These are phyloP conservation scores for Saccharomycopsis sp. DNA, from an alignment of 805 yeast species.

Conservation along the genomic window DNA sequence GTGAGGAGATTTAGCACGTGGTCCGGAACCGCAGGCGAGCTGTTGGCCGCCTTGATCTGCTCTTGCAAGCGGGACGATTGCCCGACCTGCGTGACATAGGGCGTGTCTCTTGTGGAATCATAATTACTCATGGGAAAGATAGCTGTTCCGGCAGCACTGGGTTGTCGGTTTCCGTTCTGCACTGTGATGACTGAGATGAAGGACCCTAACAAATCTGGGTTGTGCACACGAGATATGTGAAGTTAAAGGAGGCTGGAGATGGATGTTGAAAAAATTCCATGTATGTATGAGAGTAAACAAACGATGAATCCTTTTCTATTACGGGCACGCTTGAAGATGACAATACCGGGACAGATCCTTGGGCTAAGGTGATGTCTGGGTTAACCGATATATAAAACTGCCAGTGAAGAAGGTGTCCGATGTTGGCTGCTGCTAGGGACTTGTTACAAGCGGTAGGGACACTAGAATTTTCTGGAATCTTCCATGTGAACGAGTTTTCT, in stretches of 20 bases:
- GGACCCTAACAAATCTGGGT: no score
- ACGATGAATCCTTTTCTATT: background rate
- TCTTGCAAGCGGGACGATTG: background rate
- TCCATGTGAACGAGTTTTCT: background rate
- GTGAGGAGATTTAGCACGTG: background rate
- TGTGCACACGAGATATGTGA: background rate
- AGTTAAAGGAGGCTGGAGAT: background rate
- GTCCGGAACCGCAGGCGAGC: no score
- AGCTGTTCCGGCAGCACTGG: background rate
- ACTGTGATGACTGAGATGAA: no score
- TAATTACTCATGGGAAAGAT: background rate
- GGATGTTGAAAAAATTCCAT: background rate
- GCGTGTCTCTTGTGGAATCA: background rate
- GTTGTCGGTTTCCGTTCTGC: background rate
- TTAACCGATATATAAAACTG: background rate
- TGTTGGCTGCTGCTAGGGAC: background rate
- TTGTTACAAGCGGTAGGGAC: background rate
- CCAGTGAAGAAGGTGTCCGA: background rate
- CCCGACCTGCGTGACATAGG: background rate
- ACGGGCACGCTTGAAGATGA: background rate
- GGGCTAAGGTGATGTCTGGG: background rate
- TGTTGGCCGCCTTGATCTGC: background rate
- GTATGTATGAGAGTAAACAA: background rate
- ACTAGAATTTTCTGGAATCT: background rate
- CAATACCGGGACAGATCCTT: background rate